Evolutionary conservation across 371 early-diverging fungal genomes (phyloP).

Genomic region (Mortierella sp.): DNA sequence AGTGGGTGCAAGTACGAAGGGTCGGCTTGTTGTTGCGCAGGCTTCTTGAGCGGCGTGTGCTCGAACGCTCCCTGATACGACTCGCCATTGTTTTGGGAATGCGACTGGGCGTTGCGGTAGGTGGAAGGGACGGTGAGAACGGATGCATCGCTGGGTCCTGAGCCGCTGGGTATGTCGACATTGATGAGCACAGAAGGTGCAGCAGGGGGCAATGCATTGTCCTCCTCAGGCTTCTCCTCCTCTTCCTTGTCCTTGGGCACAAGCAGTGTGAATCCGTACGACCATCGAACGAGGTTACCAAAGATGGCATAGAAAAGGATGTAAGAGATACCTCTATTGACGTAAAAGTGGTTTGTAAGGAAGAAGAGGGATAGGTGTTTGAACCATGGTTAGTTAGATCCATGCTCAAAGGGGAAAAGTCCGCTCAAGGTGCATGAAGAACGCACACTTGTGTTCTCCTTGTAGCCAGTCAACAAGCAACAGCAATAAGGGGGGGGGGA

Average conservation of each 20-base stretch:
- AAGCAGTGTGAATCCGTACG: conserved; percentile 78
- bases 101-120: conserved; percentile 3
- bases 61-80: not conserved
- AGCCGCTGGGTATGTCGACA: conserved; percentile 29
- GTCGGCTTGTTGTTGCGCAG: not conserved
- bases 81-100: not conserved
- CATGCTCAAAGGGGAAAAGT: not conserved
- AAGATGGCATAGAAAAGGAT: conserved; percentile 81
- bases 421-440: conserved; percentile 5
- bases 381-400: not conserved
- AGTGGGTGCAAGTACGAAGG: conserved; percentile 18
- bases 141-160: conserved; percentile 21
- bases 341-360: not conserved
- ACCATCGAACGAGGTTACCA: conserved; percentile 82
- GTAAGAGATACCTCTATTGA: conserved; percentile 77
- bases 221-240: conserved; percentile 27
- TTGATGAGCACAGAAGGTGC: conserved; percentile 42
- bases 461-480: not conserved
- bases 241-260: conserved; percentile 43
- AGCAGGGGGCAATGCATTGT: conserved; percentile 2
- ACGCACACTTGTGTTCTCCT: not conserved
- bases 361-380: conserved; percentile 5
- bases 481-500: not conserved
- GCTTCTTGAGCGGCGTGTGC: conserved; percentile 3
- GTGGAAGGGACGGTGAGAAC: conserved; percentile 13